phyloP scores from a whole-genome alignment of 768 basidiomycete genomes.

The Agaricus sinodeliciosus region DNA sequence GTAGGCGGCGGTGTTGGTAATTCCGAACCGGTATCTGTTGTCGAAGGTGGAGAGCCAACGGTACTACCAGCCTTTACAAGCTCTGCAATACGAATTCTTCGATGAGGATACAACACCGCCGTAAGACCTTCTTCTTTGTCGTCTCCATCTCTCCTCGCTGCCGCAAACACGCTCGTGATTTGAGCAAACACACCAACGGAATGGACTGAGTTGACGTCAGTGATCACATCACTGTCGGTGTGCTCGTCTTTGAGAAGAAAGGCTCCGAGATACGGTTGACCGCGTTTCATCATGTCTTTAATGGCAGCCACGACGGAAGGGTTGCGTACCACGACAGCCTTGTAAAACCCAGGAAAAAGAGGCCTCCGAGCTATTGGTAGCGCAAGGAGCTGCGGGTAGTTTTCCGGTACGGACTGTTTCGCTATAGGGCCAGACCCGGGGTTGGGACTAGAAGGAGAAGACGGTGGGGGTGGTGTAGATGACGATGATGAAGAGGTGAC shows the following conservation, averaged over 20 bases:
- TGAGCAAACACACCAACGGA: conserved; percentile 95
- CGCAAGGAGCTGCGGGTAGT: conserved; percentile 91
- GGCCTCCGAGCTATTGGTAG: conserved; percentile 93
- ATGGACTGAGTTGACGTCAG: conserved; percentile 82
- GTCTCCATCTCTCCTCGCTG: conserved; percentile 42
- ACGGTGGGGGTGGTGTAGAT: conserved; percentile 12
- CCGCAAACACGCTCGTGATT: conserved; percentile 88
- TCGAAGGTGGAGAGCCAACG: background rate
- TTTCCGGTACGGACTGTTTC: conserved; percentile 82
- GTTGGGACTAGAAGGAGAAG: conserved; percentile 26
- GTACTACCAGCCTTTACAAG: conserved; percentile 62
- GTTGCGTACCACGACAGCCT: conserved; percentile 91
- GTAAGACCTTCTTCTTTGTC: conserved; percentile 88
- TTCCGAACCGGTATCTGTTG: background rate
- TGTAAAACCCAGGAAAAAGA: conserved; percentile 97
- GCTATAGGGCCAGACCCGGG: conserved; percentile 48
- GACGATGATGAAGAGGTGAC: conserved; percentile 14
- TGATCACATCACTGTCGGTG: conserved; percentile 88
- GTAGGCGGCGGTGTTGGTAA: background rate
- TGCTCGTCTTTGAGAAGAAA: conserved; percentile 95
- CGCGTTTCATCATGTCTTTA: conserved; percentile 94
- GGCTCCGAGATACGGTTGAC: conserved; percentile 95
- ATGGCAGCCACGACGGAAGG: conserved; percentile 89
- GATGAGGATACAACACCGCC: conserved; percentile 89
- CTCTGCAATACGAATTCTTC: conserved; percentile 83